Evolutionary conservation across 345 rosid genomes (phyloP).

Genomic region (Dimocarpus longan): DNA sequence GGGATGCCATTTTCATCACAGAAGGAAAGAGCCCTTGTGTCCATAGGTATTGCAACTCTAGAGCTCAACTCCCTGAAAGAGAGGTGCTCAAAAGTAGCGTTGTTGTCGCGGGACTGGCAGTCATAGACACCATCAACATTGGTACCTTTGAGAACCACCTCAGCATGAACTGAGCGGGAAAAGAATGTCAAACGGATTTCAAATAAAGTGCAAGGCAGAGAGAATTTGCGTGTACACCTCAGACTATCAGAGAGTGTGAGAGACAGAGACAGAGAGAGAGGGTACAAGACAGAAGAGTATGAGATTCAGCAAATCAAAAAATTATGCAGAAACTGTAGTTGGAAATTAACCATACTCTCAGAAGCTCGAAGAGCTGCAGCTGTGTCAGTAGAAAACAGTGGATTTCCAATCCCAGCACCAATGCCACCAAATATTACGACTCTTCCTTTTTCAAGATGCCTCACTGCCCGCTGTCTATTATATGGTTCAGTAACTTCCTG

Average conservation of each 20-base stretch:
- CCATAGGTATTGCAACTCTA: conserved; percentile 72
- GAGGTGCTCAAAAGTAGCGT: conserved; percentile 63
- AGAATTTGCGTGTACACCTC: background rate
- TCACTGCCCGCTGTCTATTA: conserved; percentile 69
- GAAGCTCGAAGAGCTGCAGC: conserved; percentile 90
- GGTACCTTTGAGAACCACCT: conserved; percentile 83
- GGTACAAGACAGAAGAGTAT: background rate
- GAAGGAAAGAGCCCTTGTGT: conserved; percentile 73
- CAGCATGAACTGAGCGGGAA: conserved; percentile 67
- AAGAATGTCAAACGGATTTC: conserved; percentile 9
- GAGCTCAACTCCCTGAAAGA: conserved; percentile 69
- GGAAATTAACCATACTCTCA: conserved; percentile 54
- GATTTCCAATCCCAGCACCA: conserved; percentile 85
- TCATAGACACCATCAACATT: conserved; percentile 79
- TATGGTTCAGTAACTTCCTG: conserved; percentile 85
- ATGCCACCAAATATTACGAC: conserved; percentile 94
- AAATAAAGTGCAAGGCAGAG: background rate
- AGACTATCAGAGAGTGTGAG: conserved; percentile 6
- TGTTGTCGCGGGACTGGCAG: conserved; percentile 62
- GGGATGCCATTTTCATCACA: conserved; percentile 93
- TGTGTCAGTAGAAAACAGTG: conserved; percentile 87
- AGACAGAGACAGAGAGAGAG: background rate
- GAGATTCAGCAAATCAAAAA: background rate
- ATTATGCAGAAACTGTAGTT: background rate
- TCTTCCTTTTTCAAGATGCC: conserved; percentile 93